Conservation (phyloP, 768 basidiomycete species). For the Tricholoma hemisulphureum region DNA sequence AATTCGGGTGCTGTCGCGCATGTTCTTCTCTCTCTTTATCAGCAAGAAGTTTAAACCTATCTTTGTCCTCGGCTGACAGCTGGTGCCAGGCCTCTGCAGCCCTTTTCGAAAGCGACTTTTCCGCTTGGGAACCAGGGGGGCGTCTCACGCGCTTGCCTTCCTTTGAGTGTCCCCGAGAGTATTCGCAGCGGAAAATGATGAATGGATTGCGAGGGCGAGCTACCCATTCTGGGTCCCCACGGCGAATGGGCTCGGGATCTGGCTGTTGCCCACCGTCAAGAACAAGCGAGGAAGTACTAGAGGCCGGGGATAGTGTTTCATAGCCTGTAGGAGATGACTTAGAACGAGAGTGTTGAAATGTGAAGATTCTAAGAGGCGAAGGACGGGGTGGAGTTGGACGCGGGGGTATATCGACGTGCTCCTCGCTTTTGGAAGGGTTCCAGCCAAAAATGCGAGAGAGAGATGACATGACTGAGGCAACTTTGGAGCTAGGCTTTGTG, state of each 20-base stretch:
- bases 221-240: conserved; percentile 55
- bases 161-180: conserved; percentile 45
- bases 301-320: conserved; percentile 16
- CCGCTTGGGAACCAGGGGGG: conserved; percentile 33
- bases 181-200: conserved; percentile 73
- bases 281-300: conserved; percentile 24
- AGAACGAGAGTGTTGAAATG: not conserved
- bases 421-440: conserved; percentile 27
- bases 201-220: conserved; percentile 70
- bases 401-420: conserved; percentile 23
- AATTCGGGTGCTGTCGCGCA: conserved; percentile 55
- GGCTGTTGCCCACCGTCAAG: conserved; percentile 17
- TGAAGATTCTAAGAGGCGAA: conserved; percentile 4
- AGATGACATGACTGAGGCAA: conserved; percentile 15
- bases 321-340: not conserved
- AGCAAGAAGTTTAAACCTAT: conserved; percentile 53
- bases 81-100: conserved; percentile 75
- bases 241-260: conserved; percentile 31
- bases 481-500: conserved; percentile 3
- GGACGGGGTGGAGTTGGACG: conserved; percentile 14
- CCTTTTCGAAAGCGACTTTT: conserved; percentile 69
- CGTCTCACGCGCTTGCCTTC: conserved; percentile 35
- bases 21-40: conserved; percentile 57
- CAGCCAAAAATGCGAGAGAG: conserved; percentile 31
- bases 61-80: conserved; percentile 46